phyloP scores from a whole-genome alignment of 2,329 filamentous ascomycete genomes.

The Paecilomyces variotii region DNA sequence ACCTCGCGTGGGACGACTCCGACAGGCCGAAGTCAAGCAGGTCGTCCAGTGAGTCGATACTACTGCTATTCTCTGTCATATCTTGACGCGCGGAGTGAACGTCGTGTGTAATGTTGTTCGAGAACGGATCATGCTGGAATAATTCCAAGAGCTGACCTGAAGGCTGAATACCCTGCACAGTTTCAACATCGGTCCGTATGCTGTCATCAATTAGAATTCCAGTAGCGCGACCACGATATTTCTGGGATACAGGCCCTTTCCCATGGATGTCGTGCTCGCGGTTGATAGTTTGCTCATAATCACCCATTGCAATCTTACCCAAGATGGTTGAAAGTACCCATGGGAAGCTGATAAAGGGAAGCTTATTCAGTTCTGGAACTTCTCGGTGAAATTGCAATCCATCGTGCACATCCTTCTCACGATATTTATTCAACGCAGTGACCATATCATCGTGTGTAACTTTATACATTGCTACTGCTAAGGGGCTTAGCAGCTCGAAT shows the following conservation, averaged over 20 bases:
- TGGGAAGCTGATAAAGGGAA: conserved; percentile 87
- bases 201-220: not conserved
- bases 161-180: conserved; percentile 22
- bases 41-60: conserved; percentile 10
- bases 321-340: conserved; percentile 78
- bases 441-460: conserved; percentile 66
- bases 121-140: conserved; percentile 11
- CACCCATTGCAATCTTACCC: conserved; percentile 55
- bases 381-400: conserved; percentile 5
- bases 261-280: not conserved
- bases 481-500: conserved; percentile 54
- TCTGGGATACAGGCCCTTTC: not conserved
- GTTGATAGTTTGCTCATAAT: conserved; percentile 14
- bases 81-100: not conserved
- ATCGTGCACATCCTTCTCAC: conserved; percentile 14
- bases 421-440: conserved; percentile 48
- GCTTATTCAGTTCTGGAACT: conserved; percentile 27
- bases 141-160: conserved; percentile 28
- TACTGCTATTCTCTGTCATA: not conserved
- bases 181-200: conserved; percentile 19
- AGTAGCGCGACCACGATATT: not conserved
- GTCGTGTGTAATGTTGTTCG: conserved; percentile 2
- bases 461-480: conserved; percentile 81
- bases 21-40: conserved; percentile 14
- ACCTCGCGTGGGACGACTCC: not conserved